These are phyloP conservation scores for Microstroma glucosiphilum DNA, from an alignment of 1,284 basidiomycete genomes.

Conservation along the genomic window DNA sequence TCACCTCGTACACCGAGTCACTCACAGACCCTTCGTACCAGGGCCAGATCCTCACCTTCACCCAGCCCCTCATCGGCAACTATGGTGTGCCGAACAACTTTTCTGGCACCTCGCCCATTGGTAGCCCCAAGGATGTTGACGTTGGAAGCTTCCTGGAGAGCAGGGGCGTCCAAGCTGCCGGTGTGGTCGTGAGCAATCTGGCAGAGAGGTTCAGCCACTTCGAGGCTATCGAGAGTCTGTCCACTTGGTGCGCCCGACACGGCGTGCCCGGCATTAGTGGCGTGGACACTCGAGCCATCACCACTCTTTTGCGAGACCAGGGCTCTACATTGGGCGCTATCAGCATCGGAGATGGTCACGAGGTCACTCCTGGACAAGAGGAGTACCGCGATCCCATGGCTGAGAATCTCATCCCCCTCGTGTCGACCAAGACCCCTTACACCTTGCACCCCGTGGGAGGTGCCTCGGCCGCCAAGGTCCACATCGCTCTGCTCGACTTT, in stretches of 20 bases:
- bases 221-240: conserved; percentile 82
- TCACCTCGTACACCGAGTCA: conserved; percentile 98
- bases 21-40: conserved; percentile 99
- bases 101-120: conserved; percentile 42
- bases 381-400: conserved; percentile 73
- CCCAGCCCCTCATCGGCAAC: conserved; percentile 95
- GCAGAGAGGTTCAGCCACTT: conserved; percentile 94
- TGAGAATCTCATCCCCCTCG: conserved; percentile 88
- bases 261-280: conserved; percentile 89
- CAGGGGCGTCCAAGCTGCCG: conserved; percentile 79
- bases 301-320: conserved; percentile 84
- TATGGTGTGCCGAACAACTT: conserved; percentile 86
- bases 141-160: conserved; percentile 66
- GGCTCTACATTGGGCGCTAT: conserved; percentile 92
- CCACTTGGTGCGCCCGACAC: conserved; percentile 86
- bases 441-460: conserved; percentile 79
- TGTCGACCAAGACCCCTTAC: conserved; percentile 80
- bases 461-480: conserved; percentile 55
- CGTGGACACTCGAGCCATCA: conserved; percentile 95
- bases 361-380: conserved; percentile 55
- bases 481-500: conserved; percentile 92
- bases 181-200: conserved; percentile 86
- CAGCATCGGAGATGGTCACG: conserved; percentile 70
- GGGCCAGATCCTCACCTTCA: conserved; percentile 96
- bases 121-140: conserved; percentile 58